phyloP scores from a whole-genome alignment of 2,329 filamentous ascomycete species.

The Cordyceps farinosa region DNA sequence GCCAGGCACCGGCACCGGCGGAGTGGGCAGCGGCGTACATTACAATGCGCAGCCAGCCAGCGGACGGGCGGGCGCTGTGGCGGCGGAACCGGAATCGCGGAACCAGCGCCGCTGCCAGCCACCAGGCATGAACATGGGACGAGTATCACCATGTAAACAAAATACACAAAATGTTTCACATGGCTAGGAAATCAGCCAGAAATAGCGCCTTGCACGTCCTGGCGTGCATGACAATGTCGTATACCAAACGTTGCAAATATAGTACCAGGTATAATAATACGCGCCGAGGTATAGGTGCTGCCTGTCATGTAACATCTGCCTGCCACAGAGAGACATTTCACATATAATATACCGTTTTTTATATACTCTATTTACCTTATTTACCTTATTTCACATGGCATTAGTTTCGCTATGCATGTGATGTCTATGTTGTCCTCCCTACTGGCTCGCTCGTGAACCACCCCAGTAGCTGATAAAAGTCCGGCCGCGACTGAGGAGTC shows the following conservation, averaged over 20 bases:
- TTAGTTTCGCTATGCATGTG: neutral
- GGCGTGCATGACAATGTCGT: too few species aligned
- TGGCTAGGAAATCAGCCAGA: neutral
- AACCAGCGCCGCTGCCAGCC: neutral
- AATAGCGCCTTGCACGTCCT: too few species aligned
- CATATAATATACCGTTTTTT: neutral
- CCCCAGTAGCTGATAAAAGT: neutral
- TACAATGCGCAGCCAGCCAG: neutral
- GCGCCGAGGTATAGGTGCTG: neutral
- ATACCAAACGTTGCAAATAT: neutral
- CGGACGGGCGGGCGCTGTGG: neutral
- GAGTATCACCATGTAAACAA: neutral
- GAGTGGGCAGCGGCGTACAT: too few species aligned
- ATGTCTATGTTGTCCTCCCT: neutral
- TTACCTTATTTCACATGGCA: neutral
- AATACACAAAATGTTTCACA: neutral
- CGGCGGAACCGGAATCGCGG: neutral
- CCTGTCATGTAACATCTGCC: neutral
- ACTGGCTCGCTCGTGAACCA: neutral
- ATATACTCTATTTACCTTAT: too few species aligned
- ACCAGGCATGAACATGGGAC: neutral
- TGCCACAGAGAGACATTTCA: neutral
- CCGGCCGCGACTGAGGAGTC: neutral
- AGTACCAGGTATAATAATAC: neutral
- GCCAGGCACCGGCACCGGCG: slow-evolving; percentile 4